Evolutionary conservation across 768 basidiomycete species (phyloP).

Genomic region (Floccularia luteovirens): DNA sequence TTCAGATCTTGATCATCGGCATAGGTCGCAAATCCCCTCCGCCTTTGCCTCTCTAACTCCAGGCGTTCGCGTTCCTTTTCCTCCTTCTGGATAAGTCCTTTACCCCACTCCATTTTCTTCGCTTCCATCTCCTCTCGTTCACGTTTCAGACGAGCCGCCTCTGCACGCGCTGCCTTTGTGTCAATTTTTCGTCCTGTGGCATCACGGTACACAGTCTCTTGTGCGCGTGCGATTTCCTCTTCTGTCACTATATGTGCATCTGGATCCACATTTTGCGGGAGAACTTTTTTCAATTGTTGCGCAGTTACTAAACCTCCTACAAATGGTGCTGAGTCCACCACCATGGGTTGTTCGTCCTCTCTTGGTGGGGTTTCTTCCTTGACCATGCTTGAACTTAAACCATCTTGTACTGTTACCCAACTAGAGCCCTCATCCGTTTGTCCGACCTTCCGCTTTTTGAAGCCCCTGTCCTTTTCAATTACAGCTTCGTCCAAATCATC

Average conservation of each 20-base stretch:
- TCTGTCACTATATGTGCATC: conserved; percentile 31
- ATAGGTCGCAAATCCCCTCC: conserved; percentile 63
- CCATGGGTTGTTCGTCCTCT: conserved; percentile 64
- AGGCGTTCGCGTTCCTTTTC: conserved; percentile 60
- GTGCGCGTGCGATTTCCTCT: conserved; percentile 54
- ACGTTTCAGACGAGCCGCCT: conserved; percentile 74
- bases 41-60: conserved; percentile 63
- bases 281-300: conserved; percentile 61
- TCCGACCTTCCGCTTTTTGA: conserved; percentile 61
- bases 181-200: conserved; percentile 84
- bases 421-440: conserved; percentile 37
- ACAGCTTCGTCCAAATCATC: conserved; percentile 59
- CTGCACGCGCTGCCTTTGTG: conserved; percentile 75
- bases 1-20: conserved; percentile 85
- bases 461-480: conserved; percentile 66
- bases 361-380: conserved; percentile 45
- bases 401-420: conserved; percentile 64
- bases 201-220: conserved; percentile 95
- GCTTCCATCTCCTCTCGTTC: conserved; percentile 83
- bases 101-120: conserved; percentile 96
- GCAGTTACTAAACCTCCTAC: conserved; percentile 75
- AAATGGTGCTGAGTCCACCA: conserved; percentile 43
- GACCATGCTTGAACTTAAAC: conserved; percentile 15
- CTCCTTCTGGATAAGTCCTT: conserved; percentile 85
- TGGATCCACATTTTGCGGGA: conserved; percentile 32